phyloP scores from a whole-genome alignment of 2,329 filamentous ascomycete species.

The Arthrinium phaeospermum region DNA sequence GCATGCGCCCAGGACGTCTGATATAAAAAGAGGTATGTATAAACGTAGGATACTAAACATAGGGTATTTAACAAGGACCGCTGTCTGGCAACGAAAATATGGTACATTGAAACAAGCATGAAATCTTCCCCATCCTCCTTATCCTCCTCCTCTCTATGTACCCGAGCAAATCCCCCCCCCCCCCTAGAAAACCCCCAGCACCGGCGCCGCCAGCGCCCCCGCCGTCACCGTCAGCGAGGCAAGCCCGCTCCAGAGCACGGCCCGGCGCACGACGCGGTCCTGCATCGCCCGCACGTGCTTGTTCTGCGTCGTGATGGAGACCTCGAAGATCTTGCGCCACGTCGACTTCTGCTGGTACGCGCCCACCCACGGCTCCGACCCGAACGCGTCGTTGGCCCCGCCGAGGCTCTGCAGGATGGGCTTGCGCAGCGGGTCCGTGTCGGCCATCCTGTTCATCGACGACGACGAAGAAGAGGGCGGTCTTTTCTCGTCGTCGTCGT shows the following conservation, averaged over 20 bases:
- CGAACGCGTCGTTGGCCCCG: conserved; percentile 37
- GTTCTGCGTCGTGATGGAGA: conserved; percentile 39
- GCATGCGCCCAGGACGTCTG: background rate
- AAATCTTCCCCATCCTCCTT: background rate
- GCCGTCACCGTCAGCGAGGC: conserved; percentile 38
- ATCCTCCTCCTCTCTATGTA: background rate
- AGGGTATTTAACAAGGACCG: background rate
- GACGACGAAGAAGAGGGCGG: conserved; percentile 14
- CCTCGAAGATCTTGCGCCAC: conserved; percentile 37
- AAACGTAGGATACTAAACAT: background rate
- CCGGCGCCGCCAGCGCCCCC: conserved; percentile 30
- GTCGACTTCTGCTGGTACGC: conserved; percentile 35
- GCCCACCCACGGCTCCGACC: conserved; percentile 39
- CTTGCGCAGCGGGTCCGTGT: conserved; percentile 35
- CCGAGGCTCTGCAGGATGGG: conserved; percentile 42
- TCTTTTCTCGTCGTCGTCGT: background rate
- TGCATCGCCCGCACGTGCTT: conserved; percentile 40
- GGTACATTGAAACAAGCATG: background rate
- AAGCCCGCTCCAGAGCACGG: conserved; percentile 42
- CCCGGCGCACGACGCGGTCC: conserved; percentile 40
- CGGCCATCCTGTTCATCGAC: conserved; percentile 24
- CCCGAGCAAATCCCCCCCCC: background rate
- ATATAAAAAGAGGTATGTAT: background rate
- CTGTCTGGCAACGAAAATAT: background rate
- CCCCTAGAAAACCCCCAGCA: background rate